These are phyloP conservation scores for Podaxis pistillaris DNA, from an alignment of 768 basidiomycete genomes.

Conservation along the genomic window DNA sequence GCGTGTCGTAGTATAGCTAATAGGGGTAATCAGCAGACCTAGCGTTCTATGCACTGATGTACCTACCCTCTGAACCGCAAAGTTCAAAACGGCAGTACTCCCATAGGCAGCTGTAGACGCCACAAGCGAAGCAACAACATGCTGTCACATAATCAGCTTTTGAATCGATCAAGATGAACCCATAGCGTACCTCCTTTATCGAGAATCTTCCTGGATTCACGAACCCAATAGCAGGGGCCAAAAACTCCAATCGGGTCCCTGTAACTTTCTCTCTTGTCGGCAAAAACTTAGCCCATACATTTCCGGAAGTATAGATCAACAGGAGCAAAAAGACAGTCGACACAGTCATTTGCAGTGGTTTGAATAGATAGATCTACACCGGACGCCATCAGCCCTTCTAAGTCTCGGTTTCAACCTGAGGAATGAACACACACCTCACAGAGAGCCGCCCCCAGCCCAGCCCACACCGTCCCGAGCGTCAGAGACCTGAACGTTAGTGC, in stretches of 20 bases:
- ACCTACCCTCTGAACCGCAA: conserved; percentile 55
- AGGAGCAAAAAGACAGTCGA: conserved; percentile 59
- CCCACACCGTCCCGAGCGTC: conserved; percentile 53
- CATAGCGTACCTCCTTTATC: conserved; percentile 51
- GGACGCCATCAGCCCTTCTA: background rate
- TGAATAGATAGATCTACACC: conserved; percentile 23
- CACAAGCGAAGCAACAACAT: conserved; percentile 54
- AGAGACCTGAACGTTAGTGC: conserved; percentile 57
- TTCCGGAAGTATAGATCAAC: conserved; percentile 49
- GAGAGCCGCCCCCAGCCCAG: conserved; percentile 58
- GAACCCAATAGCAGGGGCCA: conserved; percentile 41
- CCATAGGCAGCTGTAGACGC: conserved; percentile 56
- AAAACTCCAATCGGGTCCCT: conserved; percentile 39
- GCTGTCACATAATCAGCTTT: conserved; percentile 30
- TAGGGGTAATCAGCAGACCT: background rate
- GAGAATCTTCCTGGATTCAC: conserved; percentile 58
- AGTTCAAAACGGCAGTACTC: conserved; percentile 55
- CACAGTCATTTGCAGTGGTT: conserved; percentile 50
- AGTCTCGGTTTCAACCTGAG: background rate
- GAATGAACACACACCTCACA: conserved; percentile 40
- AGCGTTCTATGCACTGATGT: background rate
- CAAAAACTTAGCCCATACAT: conserved; percentile 47
- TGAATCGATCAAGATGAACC: background rate
- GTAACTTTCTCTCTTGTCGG: conserved; percentile 40
- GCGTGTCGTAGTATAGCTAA: conserved; percentile 59